Evolutionary conservation across 2,329 filamentous ascomycete genomes (phyloP), one percentile per base, ranked within the genome.

Genomic region (Xylaria sp.): DNA sequence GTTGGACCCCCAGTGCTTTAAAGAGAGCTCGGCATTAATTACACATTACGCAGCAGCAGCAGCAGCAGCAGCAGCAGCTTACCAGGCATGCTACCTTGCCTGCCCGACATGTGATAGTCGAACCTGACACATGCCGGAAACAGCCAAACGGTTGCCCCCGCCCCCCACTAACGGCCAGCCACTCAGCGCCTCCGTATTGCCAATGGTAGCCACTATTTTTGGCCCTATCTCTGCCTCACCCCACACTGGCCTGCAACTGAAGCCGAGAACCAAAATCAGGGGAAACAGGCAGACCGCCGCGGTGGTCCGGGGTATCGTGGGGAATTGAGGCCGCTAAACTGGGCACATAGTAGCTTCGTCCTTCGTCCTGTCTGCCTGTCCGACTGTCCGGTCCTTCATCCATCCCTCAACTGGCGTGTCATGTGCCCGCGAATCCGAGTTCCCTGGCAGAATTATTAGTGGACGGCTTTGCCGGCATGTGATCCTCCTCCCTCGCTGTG

Each of bases 91-190:
- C n/a, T 45, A 20, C 40, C 45, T 48, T 48, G 26, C 41, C 48
- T 43, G 19, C n/a, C 48, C 51, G 52, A 55, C 58, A 61, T 61
- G 58, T 60, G 58, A 61, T 60, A 55, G 47, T 52, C 17, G 39
- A 44, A 34, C 50, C 40, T 42, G 52, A 49, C 22, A 39, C 21
- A 50, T 44, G 39, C 52, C 49, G 57, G 26, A 58, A 60, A 21
- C 57, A 58, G 49, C 34, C 40, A 53, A 3, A 17, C 45, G 51
- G 44, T 39, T 51, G 26, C 39, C 38, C 41, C 20, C 18, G 34
- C 34, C 43, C 21, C 50, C 50, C 50, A n/a, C 13, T 19, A 20
- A 17, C 16, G 34, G 19, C n/a, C 40, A 51, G 48, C 58, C 58
- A 60, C 48, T 61, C 52, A 59, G 24, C 34, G 39, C 37, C 34